Evolutionary conservation across 2,329 filamentous ascomycete species (phyloP).

Genomic region (Beauveria bassiana): DNA sequence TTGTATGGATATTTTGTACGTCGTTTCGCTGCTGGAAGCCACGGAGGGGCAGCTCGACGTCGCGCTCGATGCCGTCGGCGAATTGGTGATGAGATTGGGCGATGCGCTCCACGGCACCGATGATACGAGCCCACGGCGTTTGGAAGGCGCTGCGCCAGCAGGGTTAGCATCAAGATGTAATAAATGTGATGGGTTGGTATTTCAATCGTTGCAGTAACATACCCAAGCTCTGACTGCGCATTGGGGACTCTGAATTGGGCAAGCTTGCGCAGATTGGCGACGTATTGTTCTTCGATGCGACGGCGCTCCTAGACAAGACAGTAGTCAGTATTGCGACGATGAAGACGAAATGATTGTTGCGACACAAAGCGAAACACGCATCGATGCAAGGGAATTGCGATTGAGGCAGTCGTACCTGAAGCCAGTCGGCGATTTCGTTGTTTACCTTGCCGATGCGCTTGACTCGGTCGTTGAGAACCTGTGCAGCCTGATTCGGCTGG

Average conservation of each 20-base stretch:
- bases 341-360: not conserved
- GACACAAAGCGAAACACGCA: not conserved
- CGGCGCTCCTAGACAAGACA: constrained; percentile 66
- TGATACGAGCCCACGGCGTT: constrained; percentile 80
- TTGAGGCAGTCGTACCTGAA: constrained; percentile 58
- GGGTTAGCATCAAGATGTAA: not conserved
- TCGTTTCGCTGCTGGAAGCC: constrained; percentile 68
- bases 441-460: constrained; percentile 83
- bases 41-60: constrained; percentile 79
- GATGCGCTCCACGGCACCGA: constrained; percentile 69
- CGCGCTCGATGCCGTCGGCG: constrained; percentile 73
- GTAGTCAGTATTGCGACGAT: not conserved
- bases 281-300: constrained; percentile 85
- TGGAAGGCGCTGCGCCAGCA: constrained; percentile 66
- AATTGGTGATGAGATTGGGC: constrained; percentile 79
- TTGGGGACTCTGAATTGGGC: constrained; percentile 67
- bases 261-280: constrained; percentile 72
- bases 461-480: constrained; percentile 77
- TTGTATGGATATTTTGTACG: constrained; percentile 70
- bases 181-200: not conserved
- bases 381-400: not conserved
- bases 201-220: constrained; percentile 28
- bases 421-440: constrained; percentile 88
- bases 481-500: constrained; percentile 73
- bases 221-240: constrained; percentile 79